Conservation (phyloP, 2,329 filamentous ascomycete genomes). For the Pseudogymnoascus sp. region DNA sequence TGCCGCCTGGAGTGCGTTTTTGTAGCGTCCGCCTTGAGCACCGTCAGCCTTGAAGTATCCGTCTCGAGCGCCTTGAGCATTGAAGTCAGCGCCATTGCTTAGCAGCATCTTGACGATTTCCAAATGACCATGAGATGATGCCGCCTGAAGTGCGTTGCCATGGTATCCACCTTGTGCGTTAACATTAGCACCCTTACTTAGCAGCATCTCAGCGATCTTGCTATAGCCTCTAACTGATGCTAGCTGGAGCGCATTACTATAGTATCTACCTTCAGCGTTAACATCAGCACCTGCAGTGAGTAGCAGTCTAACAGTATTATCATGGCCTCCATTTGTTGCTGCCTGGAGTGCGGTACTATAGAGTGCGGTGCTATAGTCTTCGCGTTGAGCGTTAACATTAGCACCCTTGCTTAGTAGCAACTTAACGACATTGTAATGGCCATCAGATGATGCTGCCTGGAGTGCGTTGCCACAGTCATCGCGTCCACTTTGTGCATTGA, state of each 20-base stretch:
- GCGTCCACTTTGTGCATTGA: too few relatives aligned
- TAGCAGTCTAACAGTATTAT: not conserved
- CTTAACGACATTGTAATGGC: not conserved
- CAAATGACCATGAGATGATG: not conserved
- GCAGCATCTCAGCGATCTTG: constrained; percentile 14
- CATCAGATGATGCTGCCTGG: constrained; percentile 10
- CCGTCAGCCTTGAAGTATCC: too few relatives aligned
- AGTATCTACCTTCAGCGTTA: constrained; percentile 13
- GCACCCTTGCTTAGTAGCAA: constrained; percentile 9
- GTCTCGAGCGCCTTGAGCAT: not conserved
- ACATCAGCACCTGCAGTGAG: not conserved
- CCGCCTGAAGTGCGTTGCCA: not conserved
- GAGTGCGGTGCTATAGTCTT: not conserved
- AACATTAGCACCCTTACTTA: constrained; percentile 16
- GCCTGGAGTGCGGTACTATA: constrained; percentile 10
- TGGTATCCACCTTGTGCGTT: constrained; percentile 11
- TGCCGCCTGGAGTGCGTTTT: not conserved
- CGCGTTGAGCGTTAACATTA: constrained; percentile 11
- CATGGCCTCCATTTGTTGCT: not conserved
- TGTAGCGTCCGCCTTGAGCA: not conserved
- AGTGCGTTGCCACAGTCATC: not conserved
- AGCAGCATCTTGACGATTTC: not conserved
- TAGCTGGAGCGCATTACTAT: constrained; percentile 15
- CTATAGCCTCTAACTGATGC: constrained; percentile 4
- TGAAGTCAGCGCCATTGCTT: not conserved